Conservation (phyloP, 2,329 filamentous ascomycete genomes). For the Epichloe uncinata region DNA sequence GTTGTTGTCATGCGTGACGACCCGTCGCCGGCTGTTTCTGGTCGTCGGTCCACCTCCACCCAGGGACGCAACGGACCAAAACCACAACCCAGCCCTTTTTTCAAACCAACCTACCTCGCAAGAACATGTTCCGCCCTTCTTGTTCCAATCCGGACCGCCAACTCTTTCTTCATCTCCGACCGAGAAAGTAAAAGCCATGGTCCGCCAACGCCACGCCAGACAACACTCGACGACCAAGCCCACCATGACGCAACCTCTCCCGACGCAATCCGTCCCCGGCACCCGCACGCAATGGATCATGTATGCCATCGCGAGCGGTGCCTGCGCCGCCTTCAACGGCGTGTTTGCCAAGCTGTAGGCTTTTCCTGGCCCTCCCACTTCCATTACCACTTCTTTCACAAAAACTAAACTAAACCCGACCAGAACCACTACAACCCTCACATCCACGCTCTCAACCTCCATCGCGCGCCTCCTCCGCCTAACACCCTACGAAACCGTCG, state of each 20-base stretch:
- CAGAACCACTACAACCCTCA: constrained; percentile 44
- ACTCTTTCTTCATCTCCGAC: no score
- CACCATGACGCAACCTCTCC: constrained; percentile 7
- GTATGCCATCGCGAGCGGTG: constrained; percentile 59
- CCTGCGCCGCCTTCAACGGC: constrained; percentile 68
- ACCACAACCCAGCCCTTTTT: no score
- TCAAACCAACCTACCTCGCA: no score
- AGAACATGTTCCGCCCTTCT: no score
- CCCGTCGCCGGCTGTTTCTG: no score
- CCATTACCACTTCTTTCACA: no score
- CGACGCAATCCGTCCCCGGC: no score
- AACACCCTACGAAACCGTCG: constrained; percentile 22
- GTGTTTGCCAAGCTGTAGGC: constrained; percentile 70
- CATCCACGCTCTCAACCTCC: constrained; percentile 30
- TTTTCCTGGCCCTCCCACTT: no score
- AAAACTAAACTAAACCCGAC: not conserved
- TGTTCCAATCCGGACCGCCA: no score
- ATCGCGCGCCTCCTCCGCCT: constrained; percentile 34
- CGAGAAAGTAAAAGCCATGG: constrained; percentile 9
- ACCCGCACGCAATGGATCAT: constrained; percentile 47
- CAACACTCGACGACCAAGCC: not conserved
- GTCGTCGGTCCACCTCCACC: no score
- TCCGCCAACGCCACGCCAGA: constrained; percentile 15
- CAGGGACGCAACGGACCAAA: no score
- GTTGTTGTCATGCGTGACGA: no score